Conservation (phyloP, 192 early-diverging fungal species). For the Umbelopsis sp. region DNA sequence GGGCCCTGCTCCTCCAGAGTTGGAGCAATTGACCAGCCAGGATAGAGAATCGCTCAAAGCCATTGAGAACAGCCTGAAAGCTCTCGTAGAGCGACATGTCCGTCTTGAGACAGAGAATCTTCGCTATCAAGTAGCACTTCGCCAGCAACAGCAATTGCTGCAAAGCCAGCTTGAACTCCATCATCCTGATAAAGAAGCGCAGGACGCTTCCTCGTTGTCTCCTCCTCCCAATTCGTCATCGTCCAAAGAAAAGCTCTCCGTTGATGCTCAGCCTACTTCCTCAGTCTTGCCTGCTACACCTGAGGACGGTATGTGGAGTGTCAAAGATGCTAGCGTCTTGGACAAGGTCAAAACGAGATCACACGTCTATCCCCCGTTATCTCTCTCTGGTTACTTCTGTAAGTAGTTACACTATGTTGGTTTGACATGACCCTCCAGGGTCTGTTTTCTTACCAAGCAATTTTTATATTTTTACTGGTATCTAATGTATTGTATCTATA, state of each 20-base stretch:
- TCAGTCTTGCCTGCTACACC: slow-evolving; percentile 17
- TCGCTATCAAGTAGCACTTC: slow-evolving; percentile 33
- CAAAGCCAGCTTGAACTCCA: not conserved
- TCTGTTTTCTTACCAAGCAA: too few species aligned
- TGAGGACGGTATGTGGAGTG: slow-evolving; percentile 32
- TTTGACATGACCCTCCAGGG: too few species aligned
- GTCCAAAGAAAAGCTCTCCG: not conserved
- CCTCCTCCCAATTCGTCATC: not conserved
- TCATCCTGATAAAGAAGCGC: slow-evolving; percentile 4
- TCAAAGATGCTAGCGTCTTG: slow-evolving; percentile 29
- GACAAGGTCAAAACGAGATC: slow-evolving; percentile 32
- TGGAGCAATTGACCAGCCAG: not conserved
- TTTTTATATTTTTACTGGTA: too few species aligned
- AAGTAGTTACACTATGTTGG: too few species aligned
- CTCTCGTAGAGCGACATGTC: slow-evolving; percentile 33
- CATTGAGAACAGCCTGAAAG: slow-evolving; percentile 28
- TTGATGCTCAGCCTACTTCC: not conserved
- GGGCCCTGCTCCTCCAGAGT: not conserved
- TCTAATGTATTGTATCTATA: too few species aligned
- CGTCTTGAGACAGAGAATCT: slow-evolving; percentile 39
- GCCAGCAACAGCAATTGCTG: slow-evolving; percentile 32
- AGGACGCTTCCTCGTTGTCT: slow-evolving; percentile 3
- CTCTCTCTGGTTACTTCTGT: slow-evolving; percentile 26
- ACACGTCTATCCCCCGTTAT: slow-evolving; percentile 11
- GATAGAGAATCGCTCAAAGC: not conserved